These are phyloP conservation scores for Rugonectria rugulosa DNA, from an alignment of 2,329 filamentous ascomycete species.

Conservation along the genomic window DNA sequence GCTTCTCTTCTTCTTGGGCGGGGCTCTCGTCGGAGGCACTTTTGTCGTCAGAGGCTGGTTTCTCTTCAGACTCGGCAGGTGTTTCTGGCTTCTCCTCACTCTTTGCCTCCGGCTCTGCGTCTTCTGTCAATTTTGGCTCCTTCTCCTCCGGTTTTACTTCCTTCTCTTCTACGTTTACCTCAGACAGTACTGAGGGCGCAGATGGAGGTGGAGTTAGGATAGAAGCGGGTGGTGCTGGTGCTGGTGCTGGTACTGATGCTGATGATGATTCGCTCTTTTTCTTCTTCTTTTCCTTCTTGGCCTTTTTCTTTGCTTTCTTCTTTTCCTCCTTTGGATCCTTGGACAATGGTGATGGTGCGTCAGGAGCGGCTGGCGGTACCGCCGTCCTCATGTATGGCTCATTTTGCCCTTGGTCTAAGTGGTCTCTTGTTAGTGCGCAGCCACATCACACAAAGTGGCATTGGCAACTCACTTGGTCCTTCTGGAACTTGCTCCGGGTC, in stretches of 20 bases:
- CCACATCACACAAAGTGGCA: not conserved
- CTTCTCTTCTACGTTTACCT: constrained; percentile 29
- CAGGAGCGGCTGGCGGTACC: constrained; percentile 12
- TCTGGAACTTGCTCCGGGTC: constrained; percentile 46
- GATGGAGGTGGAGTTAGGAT: constrained; percentile 15
- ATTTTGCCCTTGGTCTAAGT: constrained; percentile 2
- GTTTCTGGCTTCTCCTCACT: constrained; percentile 17
- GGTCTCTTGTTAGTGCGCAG: not conserved
- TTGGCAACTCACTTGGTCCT: constrained; percentile 30
- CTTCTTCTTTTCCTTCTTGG: constrained; percentile 11
- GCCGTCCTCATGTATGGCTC: constrained; percentile 22
- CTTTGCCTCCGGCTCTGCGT: not conserved
- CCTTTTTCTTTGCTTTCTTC: constrained; percentile 29
- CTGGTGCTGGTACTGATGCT: constrained; percentile 16
- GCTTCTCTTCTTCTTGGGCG: constrained; percentile 1
- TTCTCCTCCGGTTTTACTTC: constrained; percentile 24
- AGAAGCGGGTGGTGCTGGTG: constrained; percentile 20
- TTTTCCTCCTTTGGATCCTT: constrained; percentile 30
- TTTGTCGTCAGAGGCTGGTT: not conserved
- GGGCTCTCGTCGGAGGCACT: constrained; percentile 1
- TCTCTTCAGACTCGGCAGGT: constrained; percentile 13
- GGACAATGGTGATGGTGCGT: constrained; percentile 15
- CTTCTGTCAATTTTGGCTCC: constrained; percentile 11
- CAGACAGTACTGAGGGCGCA: constrained; percentile 10
- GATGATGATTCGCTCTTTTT: constrained; percentile 6